A percentile compares a stretch with the other conserved stretches of the same genome.
phyloP scores from a whole-genome alignment of 2,329 filamentous ascomycete genomes.

The Atkinsonella texensis region DNA sequence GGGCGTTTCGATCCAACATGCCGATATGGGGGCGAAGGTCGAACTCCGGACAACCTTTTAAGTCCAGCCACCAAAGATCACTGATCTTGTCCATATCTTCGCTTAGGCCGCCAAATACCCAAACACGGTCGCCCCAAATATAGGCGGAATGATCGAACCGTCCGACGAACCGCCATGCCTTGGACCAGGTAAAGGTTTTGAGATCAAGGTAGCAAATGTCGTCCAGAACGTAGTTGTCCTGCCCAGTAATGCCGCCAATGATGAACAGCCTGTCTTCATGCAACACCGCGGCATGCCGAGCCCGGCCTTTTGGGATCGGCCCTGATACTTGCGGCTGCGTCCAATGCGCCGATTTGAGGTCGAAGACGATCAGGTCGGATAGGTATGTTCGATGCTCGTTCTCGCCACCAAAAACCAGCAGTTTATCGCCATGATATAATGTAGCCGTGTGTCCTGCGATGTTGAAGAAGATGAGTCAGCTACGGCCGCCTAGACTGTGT shows the following conservation, averaged over 20 bases:
- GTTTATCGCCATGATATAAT: constrained; percentile 83
- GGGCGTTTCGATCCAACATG: constrained; percentile 34
- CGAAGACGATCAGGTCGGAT: constrained; percentile 90
- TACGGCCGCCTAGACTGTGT: not conserved
- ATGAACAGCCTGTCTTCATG: constrained; percentile 96
- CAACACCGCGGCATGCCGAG: constrained; percentile 84
- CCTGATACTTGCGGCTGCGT: constrained; percentile 81
- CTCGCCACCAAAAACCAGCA: constrained; percentile 95
- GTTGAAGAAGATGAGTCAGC: constrained; percentile 6
- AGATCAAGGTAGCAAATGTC: constrained; percentile 95
- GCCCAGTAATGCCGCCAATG: constrained; percentile 87
- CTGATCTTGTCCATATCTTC: constrained; percentile 95
- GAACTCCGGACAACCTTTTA: constrained; percentile 81
- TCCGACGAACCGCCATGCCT: constrained; percentile 88
- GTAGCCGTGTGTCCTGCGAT: constrained; percentile 81
- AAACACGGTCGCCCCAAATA: constrained; percentile 82
- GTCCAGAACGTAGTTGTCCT: constrained; percentile 83
- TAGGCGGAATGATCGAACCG: constrained; percentile 93
- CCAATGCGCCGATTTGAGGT: constrained; percentile 90
- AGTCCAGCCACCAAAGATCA: constrained; percentile 94
- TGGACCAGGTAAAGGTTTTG: constrained; percentile 96
- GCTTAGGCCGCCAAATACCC: constrained; percentile 91
- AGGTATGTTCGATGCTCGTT: constrained; percentile 95
- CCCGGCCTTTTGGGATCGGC: constrained; percentile 75
- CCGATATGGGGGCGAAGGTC: constrained; percentile 53